Conservation (phyloP, 768 basidiomycete genomes). For the Lentinula aciculospora region DNA sequence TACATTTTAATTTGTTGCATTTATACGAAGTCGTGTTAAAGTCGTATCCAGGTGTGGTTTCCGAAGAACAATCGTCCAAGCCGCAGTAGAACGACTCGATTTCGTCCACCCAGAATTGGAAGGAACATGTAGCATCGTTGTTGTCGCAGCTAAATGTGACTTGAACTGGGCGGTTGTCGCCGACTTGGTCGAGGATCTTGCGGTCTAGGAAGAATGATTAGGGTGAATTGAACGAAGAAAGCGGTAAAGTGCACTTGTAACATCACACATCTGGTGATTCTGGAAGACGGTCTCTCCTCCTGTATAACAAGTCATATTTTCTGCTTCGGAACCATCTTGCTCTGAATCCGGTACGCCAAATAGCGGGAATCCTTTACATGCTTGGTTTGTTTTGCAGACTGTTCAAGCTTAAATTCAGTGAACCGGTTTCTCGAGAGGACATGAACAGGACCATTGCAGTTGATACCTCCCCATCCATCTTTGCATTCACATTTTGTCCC, state of each 20-base stretch:
- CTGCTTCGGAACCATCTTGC: conserved; percentile 26
- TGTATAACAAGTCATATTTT: conserved; percentile 90
- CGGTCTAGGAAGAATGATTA: conserved; percentile 50
- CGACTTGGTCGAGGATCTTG: conserved; percentile 89
- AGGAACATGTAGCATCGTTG: conserved; percentile 61
- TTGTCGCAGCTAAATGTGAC: conserved; percentile 93
- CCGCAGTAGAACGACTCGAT: conserved; percentile 96
- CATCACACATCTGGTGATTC: conserved; percentile 97
- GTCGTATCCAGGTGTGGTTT: conserved; percentile 44
- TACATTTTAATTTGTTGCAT: conserved; percentile 83
- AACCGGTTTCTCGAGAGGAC: neutral
- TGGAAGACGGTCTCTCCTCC: conserved; percentile 91
- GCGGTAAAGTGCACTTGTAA: conserved; percentile 72
- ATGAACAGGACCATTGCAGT: conserved; percentile 77
- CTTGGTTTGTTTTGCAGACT: conserved; percentile 84
- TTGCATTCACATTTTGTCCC: conserved; percentile 81
- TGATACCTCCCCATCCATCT: conserved; percentile 93
- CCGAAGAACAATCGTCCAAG: conserved; percentile 62
- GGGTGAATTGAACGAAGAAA: neutral
- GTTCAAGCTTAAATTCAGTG: conserved; percentile 6
- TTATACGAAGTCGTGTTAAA: conserved; percentile 70
- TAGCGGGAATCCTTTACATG: conserved; percentile 78
- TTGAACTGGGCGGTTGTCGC: conserved; percentile 85
- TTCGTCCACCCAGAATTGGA: conserved; percentile 97
- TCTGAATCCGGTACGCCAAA: conserved; percentile 34